These are phyloP conservation scores for Carpinus viminea DNA, from an alignment of 306 rosid genomes.

Conservation along the genomic window DNA sequence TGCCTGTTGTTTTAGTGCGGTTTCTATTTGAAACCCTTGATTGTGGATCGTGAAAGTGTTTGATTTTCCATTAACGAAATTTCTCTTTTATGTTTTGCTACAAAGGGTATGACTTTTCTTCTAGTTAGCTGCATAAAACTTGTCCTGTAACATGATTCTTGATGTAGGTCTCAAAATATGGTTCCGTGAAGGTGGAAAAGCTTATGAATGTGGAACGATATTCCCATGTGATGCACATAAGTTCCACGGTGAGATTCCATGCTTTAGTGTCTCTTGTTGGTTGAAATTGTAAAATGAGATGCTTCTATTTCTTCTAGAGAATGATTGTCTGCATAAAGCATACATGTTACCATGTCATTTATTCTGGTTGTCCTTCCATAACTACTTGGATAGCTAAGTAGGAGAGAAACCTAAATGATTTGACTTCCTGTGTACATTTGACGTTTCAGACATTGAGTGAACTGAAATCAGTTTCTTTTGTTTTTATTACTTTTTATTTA, in stretches of 20 bases:
- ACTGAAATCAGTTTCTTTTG: not conserved
- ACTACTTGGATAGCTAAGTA: not conserved
- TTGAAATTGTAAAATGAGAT: conserved; percentile 3
- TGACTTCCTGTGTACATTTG: not conserved
- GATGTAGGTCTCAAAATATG: conserved; percentile 63
- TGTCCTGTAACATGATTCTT: conserved; percentile 28
- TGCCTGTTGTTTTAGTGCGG: not conserved
- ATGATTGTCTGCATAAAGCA: conserved; percentile 1
- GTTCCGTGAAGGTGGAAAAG: conserved; percentile 78
- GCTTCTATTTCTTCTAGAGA: not conserved
- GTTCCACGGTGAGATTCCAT: conserved; percentile 70
- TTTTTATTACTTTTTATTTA: no score
- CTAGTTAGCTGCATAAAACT: conserved; percentile 11
- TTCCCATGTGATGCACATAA: conserved; percentile 95
- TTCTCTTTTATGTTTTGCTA: not conserved
- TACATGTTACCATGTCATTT: not conserved
- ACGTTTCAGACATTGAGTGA: not conserved
- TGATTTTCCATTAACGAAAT: not conserved
- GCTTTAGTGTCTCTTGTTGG: not conserved
- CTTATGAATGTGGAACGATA: conserved; percentile 77
- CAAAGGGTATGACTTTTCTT: not conserved
- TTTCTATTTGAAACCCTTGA: no score
- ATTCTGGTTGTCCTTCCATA: not conserved
- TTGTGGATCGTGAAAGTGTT: conserved; percentile 14
- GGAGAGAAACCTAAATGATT: not conserved